Evolutionary conservation across 352 stramenopile genomes (phyloP).

Genomic region (Pythium insidiosum): DNA sequence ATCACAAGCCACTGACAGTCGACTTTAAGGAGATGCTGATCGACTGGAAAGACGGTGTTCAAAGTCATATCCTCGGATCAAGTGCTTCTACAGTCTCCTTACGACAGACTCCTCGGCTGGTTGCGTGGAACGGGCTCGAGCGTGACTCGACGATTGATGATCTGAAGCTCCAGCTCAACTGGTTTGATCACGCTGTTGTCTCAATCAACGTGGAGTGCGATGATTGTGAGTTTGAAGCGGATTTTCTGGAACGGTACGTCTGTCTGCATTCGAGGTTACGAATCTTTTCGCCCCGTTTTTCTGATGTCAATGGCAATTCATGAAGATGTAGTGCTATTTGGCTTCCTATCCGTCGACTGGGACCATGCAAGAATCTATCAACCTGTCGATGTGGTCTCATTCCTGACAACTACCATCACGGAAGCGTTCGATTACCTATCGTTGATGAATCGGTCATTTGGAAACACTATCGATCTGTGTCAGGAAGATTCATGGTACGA

Average conservation of each 20-base stretch:
- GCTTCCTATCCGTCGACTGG: slow-evolving; percentile 50
- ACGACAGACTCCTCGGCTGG: slow-evolving; percentile 32
- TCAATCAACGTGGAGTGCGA: slow-evolving; percentile 50
- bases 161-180: slow-evolving; percentile 32
- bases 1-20: slow-evolving; percentile 38
- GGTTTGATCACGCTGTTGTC: slow-evolving; percentile 66
- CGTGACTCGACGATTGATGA: slow-evolving; percentile 16
- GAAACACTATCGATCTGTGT: slow-evolving; percentile 60
- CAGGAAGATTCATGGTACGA: slow-evolving; percentile 61
- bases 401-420: slow-evolving; percentile 62
- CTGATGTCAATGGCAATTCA: background rate
- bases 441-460: slow-evolving; percentile 73
- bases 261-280: background rate
- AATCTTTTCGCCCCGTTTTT: background rate
- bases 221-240: slow-evolving; percentile 65
- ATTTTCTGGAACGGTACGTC: slow-evolving; percentile 58
- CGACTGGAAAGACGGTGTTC: slow-evolving; percentile 57
- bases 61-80: slow-evolving; percentile 31
- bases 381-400: slow-evolving; percentile 66
- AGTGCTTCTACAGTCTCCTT: slow-evolving; percentile 6
- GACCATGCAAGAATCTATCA: slow-evolving; percentile 35
- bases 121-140: slow-evolving; percentile 49
- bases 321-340: slow-evolving; percentile 46
- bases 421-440: slow-evolving; percentile 51
- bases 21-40: slow-evolving; percentile 57